Evolutionary conservation across 2,329 filamentous ascomycete species (phyloP).

Genomic region (Phaeosphaeriaceae sp.): DNA sequence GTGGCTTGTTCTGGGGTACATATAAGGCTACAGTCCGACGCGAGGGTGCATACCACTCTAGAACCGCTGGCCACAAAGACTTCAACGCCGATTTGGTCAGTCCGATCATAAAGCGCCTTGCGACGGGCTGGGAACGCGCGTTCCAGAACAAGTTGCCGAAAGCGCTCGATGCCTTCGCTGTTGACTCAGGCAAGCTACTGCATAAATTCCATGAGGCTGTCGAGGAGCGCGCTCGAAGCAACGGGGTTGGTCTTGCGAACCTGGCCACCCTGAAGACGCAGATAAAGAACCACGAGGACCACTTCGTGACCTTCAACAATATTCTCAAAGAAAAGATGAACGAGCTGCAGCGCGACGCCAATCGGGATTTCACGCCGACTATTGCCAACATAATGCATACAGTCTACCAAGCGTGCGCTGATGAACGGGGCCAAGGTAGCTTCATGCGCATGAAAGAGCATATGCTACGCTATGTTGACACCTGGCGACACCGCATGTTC

Average conservation of each 20-base stretch:
- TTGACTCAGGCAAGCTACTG: conserved; percentile 41
- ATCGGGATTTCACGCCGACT: conserved; percentile 61
- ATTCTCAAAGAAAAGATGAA: conserved; percentile 51
- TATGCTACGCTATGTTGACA: conserved; percentile 58
- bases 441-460: conserved; percentile 61
- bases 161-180: conserved; percentile 49
- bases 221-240: conserved; percentile 48
- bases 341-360: conserved; percentile 60
- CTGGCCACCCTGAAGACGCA: conserved; percentile 53
- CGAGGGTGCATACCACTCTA: conserved; percentile 56
- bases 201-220: conserved; percentile 54
- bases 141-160: conserved; percentile 55
- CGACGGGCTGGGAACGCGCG: conserved; percentile 53
- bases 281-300: conserved; percentile 51
- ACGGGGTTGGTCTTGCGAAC: conserved; percentile 50
- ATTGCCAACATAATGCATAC: conserved; percentile 56
- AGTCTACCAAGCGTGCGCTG: conserved; percentile 56
- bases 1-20: conserved; percentile 60
- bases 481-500: conserved; percentile 59
- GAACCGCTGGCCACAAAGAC: conserved; percentile 46
- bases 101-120: conserved; percentile 51
- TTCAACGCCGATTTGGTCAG: conserved; percentile 52
- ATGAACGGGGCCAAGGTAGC: conserved; percentile 56
- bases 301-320: conserved; percentile 49
- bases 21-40: conserved; percentile 66